Evolutionary conservation across 1,284 basidiomycete species (phyloP).

Genomic region (Boletus hoseneyae): DNA sequence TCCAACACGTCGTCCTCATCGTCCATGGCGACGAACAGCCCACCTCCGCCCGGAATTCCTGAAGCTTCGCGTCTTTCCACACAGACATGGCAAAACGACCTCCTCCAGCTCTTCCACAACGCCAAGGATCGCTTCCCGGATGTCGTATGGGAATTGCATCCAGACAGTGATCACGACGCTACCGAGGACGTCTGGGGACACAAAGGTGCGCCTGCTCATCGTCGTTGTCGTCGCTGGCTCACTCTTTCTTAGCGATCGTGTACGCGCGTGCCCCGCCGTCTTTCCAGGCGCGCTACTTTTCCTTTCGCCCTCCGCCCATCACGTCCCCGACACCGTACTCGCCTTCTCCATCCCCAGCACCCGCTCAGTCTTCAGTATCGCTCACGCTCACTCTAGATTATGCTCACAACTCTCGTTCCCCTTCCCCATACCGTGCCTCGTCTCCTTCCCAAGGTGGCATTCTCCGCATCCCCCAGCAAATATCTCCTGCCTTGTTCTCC

Average conservation of each 20-base stretch:
- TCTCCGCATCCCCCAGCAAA: conserved; percentile 60
- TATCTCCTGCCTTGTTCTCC: conserved; percentile 73
- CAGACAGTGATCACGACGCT: conserved; percentile 47
- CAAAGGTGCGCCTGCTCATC: conserved; percentile 59
- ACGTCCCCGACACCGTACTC: conserved; percentile 57
- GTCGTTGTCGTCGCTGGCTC: conserved; percentile 2
- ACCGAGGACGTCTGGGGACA: conserved; percentile 80
- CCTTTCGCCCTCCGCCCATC: conserved; percentile 56
- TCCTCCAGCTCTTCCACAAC: conserved; percentile 70
- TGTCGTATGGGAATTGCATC: conserved; percentile 80
- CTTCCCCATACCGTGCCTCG: conserved; percentile 49
- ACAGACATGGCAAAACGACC: conserved; percentile 70
- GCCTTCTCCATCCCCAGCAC: conserved; percentile 48
- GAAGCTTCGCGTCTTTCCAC: conserved; percentile 66
- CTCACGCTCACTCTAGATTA: conserved; percentile 50
- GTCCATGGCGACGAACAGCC: conserved; percentile 31
- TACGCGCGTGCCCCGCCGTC: conserved; percentile 89
- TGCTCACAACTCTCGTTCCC: conserved; percentile 48
- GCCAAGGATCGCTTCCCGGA: conserved; percentile 89
- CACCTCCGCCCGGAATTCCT: conserved; percentile 50
- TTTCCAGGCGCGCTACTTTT: conserved; percentile 84
- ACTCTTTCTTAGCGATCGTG: conserved; percentile 66
- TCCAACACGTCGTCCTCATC: conserved; percentile 24
- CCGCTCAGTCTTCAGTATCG: conserved; percentile 61
- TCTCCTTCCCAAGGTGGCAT: conserved; percentile 44